Percentiles rank a stretch among this genome's conserved stretches.
These are phyloP conservation scores for Cercospora nicotianae DNA, from an alignment of 2,329 filamentous ascomycete species.

Conservation along the genomic window DNA sequence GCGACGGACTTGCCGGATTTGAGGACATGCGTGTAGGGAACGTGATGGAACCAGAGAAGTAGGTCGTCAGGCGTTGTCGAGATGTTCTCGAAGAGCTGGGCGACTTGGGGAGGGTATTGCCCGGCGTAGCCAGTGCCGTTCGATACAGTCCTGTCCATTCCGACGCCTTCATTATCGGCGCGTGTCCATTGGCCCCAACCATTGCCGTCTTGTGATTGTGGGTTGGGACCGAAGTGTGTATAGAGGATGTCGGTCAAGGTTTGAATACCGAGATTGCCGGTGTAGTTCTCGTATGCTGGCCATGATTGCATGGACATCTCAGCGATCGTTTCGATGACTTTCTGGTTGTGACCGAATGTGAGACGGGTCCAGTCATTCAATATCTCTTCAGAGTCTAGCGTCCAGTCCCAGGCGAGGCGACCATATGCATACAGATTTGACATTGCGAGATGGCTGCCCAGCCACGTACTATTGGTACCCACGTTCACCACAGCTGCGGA, in stretches of 20 bases:
- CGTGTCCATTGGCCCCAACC: conserved; percentile 73
- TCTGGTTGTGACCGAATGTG: conserved; percentile 59
- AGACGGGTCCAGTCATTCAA: conserved; percentile 67
- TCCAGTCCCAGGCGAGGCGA: conserved; percentile 64
- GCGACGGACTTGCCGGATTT: conserved; percentile 67
- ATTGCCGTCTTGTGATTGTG: conserved; percentile 65
- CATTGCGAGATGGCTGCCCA: conserved; percentile 69
- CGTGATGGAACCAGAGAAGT: conserved; percentile 73
- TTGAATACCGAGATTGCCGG: conserved; percentile 68
- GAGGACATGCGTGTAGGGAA: conserved; percentile 64
- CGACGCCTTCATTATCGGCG: conserved; percentile 59
- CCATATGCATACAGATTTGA: conserved; percentile 72
- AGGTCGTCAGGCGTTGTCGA: conserved; percentile 67
- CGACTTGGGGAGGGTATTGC: conserved; percentile 65
- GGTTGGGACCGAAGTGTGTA: conserved; percentile 67
- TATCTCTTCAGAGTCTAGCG: conserved; percentile 49
- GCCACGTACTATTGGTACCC: conserved; percentile 65
- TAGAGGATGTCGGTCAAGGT: conserved; percentile 68
- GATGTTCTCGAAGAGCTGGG: conserved; percentile 58
- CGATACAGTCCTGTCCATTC: conserved; percentile 69
- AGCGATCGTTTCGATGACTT: conserved; percentile 60
- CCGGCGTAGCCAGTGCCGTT: conserved; percentile 67
- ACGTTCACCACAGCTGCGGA: conserved; percentile 69
- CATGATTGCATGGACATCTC: conserved; percentile 67
- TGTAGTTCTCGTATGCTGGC: conserved; percentile 71